Evolutionary conservation across 768 basidiomycete genomes (phyloP).

Genomic region (Aureoboletus auriporus): DNA sequence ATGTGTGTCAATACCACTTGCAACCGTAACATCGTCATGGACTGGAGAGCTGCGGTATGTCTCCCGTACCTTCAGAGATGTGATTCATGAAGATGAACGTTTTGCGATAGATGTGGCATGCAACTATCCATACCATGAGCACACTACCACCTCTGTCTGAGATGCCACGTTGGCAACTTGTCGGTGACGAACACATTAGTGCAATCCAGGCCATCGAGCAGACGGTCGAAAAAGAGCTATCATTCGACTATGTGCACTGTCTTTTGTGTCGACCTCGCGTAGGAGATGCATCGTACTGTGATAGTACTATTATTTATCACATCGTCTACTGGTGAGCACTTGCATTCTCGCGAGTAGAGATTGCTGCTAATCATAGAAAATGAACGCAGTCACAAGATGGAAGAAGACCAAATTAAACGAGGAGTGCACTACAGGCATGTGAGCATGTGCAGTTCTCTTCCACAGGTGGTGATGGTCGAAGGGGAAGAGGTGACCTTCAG

Average conservation of each 20-base stretch:
- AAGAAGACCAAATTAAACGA: background rate
- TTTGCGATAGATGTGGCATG: constrained; percentile 1
- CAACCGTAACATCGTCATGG: background rate
- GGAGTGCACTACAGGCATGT: background rate
- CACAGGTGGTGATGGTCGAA: background rate
- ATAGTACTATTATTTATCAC: background rate
- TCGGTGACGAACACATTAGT: background rate
- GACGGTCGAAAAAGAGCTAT: background rate
- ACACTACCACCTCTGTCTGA: background rate
- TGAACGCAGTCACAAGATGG: background rate
- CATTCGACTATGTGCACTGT: background rate
- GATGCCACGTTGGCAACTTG: background rate
- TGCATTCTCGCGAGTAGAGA: background rate
- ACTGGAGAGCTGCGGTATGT: constrained; percentile 6
- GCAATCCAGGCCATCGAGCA: background rate
- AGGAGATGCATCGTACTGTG: background rate
- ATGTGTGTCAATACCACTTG: background rate
- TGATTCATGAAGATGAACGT: background rate
- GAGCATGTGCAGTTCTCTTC: background rate
- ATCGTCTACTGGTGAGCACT: background rate
- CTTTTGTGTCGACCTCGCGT: constrained; percentile 1
- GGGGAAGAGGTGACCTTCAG: background rate
- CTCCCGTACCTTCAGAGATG: background rate
- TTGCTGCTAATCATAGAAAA: background rate
- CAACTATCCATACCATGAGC: background rate